These are phyloP conservation scores for Epichloe sibirici DNA, from an alignment of 2,329 filamentous ascomycete genomes.

Conservation along the genomic window DNA sequence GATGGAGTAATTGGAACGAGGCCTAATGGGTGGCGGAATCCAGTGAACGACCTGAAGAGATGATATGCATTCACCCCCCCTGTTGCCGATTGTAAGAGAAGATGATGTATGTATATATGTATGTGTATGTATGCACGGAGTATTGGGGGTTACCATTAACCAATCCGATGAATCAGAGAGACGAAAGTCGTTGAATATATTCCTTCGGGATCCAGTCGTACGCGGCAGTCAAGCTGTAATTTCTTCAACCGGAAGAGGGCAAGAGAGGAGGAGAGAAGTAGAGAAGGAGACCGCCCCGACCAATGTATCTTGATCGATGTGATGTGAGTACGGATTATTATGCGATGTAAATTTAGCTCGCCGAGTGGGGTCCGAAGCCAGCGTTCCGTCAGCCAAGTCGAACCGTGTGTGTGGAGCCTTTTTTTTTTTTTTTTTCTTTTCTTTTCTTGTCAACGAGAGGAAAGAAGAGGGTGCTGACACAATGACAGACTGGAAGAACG, in stretches of 20 bases:
- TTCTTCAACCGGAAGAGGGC: background rate
- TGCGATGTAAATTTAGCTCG: background rate
- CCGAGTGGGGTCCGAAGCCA: background rate
- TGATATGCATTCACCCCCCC: background rate
- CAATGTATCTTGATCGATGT: background rate
- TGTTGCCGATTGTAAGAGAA: background rate
- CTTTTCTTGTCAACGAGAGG: too few species aligned
- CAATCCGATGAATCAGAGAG: too few species aligned
- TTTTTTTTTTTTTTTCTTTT: too few species aligned
- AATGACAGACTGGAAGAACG: too few species aligned
- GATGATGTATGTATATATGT: background rate
- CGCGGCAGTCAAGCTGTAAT: background rate
- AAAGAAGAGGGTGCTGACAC: too few species aligned
- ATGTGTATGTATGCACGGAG: too few species aligned
- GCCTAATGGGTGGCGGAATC: background rate
- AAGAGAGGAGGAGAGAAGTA: background rate
- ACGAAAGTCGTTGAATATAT: too few species aligned
- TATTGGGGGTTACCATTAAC: too few species aligned
- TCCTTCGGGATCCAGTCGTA: background rate
- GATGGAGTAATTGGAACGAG: background rate
- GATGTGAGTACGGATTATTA: background rate
- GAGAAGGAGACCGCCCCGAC: background rate
- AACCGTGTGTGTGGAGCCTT: too few species aligned
- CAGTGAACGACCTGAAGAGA: background rate
- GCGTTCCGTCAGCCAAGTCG: background rate